These are phyloP conservation scores for Pisolithus orientalis DNA, from an alignment of 768 basidiomycete genomes.

Conservation along the genomic window DNA sequence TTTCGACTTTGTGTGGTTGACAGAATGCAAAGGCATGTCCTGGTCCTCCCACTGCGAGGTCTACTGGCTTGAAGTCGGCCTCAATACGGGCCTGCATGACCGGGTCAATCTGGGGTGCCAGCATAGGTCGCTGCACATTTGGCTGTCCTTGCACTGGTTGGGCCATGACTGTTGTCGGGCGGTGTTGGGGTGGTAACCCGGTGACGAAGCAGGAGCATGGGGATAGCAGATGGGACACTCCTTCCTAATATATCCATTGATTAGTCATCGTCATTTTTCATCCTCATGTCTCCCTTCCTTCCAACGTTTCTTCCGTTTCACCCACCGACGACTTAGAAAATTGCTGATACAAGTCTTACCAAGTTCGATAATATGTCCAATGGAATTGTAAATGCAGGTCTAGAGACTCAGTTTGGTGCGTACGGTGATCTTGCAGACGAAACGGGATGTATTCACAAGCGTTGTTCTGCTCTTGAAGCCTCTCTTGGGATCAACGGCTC, in stretches of 20 bases:
- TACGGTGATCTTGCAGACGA: slow-evolving; percentile 8
- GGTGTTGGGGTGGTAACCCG: no score
- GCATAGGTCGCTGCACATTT: slow-evolving; percentile 26
- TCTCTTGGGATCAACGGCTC: slow-evolving; percentile 65
- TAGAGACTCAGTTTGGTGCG: slow-evolving; percentile 73
- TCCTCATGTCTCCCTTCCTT: no score
- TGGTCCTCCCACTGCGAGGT: slow-evolving; percentile 46
- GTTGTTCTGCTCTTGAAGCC: slow-evolving; percentile 34
- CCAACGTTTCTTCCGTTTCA: no score
- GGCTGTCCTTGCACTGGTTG: slow-evolving; percentile 41
- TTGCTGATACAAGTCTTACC: no score
- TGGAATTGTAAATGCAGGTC: slow-evolving; percentile 79
- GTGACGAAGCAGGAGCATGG: no score
- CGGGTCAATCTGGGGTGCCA: slow-evolving; percentile 52
- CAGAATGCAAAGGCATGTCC: slow-evolving; percentile 58
- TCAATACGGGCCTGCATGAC: slow-evolving; percentile 73
- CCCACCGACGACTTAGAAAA: no score
- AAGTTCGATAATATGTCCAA: slow-evolving; percentile 63
- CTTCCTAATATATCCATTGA: no score
- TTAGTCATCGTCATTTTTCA: no score
- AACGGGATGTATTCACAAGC: slow-evolving; percentile 1
- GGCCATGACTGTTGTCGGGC: slow-evolving; percentile 38
- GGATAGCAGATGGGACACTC: no score
- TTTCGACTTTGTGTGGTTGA: slow-evolving; percentile 59
- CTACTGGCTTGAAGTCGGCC: slow-evolving; percentile 55